phyloP scores from a whole-genome alignment of 306 rosid species.

The Begonia peltatifolia region DNA sequence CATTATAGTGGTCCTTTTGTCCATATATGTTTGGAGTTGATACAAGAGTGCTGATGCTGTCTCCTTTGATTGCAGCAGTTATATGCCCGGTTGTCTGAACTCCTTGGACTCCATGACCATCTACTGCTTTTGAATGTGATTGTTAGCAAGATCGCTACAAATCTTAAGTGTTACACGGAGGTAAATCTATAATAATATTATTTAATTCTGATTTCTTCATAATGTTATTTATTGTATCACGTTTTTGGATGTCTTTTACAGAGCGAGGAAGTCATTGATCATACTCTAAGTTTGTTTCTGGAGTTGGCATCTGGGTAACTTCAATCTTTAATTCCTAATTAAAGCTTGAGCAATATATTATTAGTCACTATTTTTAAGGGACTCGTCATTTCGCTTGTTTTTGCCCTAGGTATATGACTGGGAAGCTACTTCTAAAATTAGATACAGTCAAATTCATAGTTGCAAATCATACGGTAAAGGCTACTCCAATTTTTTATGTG shows the following conservation, averaged over 20 bases:
- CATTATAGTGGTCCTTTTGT: constrained; percentile 9
- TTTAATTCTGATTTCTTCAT: constrained; percentile 1
- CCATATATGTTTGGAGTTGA: constrained; percentile 3
- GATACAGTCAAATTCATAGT: constrained; percentile 86
- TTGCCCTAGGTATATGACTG: constrained; percentile 61
- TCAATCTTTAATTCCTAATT: constrained; percentile 3
- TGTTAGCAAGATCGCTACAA: constrained; percentile 76
- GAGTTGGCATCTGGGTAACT: constrained; percentile 99
- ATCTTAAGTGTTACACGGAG: constrained; percentile 74
- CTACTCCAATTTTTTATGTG: constrained; percentile 1
- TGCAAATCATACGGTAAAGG: constrained; percentile 82
- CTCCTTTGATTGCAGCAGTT: constrained; percentile 56
- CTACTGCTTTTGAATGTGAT: constrained; percentile 55
- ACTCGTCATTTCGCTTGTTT: no score
- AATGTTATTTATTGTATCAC: constrained; percentile 7
- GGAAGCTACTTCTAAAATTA: constrained; percentile 91
- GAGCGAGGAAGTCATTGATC: constrained; percentile 97
- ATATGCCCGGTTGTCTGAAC: constrained; percentile 77
- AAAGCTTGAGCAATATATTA: neutral
- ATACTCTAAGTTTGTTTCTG: constrained; percentile 84
- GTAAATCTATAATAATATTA: constrained; percentile 19
- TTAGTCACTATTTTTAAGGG: no score
- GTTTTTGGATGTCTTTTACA: constrained; percentile 21
- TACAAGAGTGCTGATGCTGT: constrained; percentile 7
- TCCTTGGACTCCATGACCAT: constrained; percentile 85